These are phyloP conservation scores for Podaxis sp. DNA, from an alignment of 768 basidiomycete species.

Conservation along the genomic window DNA sequence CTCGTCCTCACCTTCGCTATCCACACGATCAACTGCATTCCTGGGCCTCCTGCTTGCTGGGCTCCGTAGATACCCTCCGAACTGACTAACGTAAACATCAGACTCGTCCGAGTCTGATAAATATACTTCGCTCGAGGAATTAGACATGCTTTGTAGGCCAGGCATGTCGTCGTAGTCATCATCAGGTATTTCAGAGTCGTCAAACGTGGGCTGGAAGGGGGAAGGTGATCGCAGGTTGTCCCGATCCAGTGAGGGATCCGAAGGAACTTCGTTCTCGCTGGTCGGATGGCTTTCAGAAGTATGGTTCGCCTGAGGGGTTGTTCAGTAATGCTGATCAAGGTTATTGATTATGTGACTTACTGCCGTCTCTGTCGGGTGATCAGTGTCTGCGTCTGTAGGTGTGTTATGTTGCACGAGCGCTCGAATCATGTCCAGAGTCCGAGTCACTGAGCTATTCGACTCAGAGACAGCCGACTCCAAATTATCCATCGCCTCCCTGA, in stretches of 20 bases:
- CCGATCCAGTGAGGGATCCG: background rate
- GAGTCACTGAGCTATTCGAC: background rate
- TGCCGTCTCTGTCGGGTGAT: background rate
- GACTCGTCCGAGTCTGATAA: slow-evolving; percentile 19
- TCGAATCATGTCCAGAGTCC: slow-evolving; percentile 4
- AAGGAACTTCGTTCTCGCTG: background rate
- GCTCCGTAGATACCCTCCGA: slow-evolving; percentile 1
- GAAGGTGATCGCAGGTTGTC: background rate
- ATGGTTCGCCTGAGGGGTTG: background rate
- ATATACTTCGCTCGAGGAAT: slow-evolving; percentile 27
- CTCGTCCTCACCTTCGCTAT: slow-evolving; percentile 1
- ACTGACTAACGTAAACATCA: slow-evolving; percentile 16
- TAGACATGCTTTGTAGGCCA: slow-evolving; percentile 29
- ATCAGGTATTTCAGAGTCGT: slow-evolving; percentile 7
- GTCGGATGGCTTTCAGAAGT: background rate
- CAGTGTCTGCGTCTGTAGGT: background rate
- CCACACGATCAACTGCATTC: slow-evolving; percentile 13
- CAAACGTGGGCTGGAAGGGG: background rate
- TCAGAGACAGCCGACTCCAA: slow-evolving; percentile 5
- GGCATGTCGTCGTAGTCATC: slow-evolving; percentile 31
- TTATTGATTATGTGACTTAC: background rate
- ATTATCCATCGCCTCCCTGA: slow-evolving; percentile 6
- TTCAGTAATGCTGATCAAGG: background rate
- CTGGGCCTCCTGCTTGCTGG: slow-evolving; percentile 12
- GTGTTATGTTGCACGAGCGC: background rate